These are phyloP conservation scores for Cairneyella variabilis DNA, from an alignment of 495 filamentous ascomycete genomes.

Conservation along the genomic window DNA sequence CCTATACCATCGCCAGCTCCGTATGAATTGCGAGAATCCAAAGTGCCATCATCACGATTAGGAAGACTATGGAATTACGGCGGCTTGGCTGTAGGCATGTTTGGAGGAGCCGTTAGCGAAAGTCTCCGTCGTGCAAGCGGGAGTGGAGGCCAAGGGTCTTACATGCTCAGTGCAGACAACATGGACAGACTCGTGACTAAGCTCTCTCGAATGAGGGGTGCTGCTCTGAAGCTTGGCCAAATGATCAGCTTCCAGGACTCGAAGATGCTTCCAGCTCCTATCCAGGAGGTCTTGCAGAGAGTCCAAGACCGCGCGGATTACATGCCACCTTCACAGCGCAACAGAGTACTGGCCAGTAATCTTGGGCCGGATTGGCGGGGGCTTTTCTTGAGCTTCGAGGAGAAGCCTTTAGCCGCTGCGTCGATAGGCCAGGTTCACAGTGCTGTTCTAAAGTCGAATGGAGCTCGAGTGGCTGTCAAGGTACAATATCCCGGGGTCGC, in stretches of 20 bases:
- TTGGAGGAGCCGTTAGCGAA: conserved; percentile 88
- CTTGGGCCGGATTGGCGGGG: conserved; percentile 84
- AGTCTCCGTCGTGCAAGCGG: conserved; percentile 67
- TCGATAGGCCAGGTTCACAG: conserved; percentile 96
- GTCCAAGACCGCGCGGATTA: conserved; percentile 98
- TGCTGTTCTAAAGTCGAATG: conserved; percentile 71
- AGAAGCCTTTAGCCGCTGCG: conserved; percentile 91
- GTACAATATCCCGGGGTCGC: conserved; percentile 98
- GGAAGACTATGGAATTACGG: conserved; percentile 92
- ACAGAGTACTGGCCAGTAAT: conserved; percentile 73
- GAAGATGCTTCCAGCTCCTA: conserved; percentile 86
- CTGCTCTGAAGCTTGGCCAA: conserved; percentile 96
- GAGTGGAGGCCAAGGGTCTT: conserved; percentile 53
- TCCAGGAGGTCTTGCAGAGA: conserved; percentile 82
- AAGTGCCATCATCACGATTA: conserved; percentile 82
- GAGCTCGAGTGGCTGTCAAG: conserved; percentile 83
- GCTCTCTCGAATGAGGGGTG: conserved; percentile 92
- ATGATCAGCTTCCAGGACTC: conserved; percentile 98
- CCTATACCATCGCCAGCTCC: conserved; percentile 7
- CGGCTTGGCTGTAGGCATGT: conserved; percentile 89
- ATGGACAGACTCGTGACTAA: conserved; percentile 90
- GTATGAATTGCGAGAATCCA: conserved; percentile 83
- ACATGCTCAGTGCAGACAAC: conserved; percentile 85
- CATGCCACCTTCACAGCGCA: conserved; percentile 90
- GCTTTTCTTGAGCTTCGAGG: conserved; percentile 79